Base-by-base conservation (phyloP, 129 eudicot genomes). In the Scalesia atractyloides region DNA sequence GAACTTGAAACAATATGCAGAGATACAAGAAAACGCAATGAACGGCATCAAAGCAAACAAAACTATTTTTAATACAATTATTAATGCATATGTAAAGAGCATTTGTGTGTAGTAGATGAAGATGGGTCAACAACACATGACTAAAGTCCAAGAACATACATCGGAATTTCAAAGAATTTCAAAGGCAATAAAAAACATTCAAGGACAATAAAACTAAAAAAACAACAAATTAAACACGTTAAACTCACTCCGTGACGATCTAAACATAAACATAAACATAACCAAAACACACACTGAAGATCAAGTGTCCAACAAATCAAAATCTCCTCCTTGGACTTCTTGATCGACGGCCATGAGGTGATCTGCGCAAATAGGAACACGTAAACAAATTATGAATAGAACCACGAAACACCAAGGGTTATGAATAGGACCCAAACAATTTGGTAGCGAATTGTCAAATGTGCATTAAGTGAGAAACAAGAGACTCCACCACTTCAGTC, bases 321-420 rank as follows among this genome's bases (percentile, higher is more conserved):
- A 67, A 84, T 73, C 88, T 84, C 52, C 81, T 81, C 49, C 88
- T 77, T 5, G 88, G 88, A 69, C 88, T 84, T 68, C 88, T 84
- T 64, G 88, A 84, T 36, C 88, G 71, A 54, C 66, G 81, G 12
- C 86, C 80, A 44, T 70, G 86, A 3, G 87, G 87, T 22, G 75
- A 81, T 73, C 64, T 58, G 39, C 19, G 64, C 39, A 58, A 19
- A 47, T 16, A 69, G 34, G 34, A n/a, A n/a, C n/a, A n/a, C n/a
- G n/a, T n/a, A n/a, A n/a, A n/a, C n/a, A n/a, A n/a, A n/a, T n/a
- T n/a, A n/a, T n/a, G n/a, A n/a, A n/a, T n/a, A n/a, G n/a, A n/a
- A n/a, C n/a, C n/a, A n/a, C n/a, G n/a, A n/a, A n/a, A n/a, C n/a
- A n/a, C n/a, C n/a, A n/a, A n/a, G n/a, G n/a, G n/a, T n/a, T n/a